Evolutionary conservation across 768 basidiomycete species (phyloP), one percentile per base, ranked within the genome.

Genomic region (Thelephora aurantiotincta): DNA sequence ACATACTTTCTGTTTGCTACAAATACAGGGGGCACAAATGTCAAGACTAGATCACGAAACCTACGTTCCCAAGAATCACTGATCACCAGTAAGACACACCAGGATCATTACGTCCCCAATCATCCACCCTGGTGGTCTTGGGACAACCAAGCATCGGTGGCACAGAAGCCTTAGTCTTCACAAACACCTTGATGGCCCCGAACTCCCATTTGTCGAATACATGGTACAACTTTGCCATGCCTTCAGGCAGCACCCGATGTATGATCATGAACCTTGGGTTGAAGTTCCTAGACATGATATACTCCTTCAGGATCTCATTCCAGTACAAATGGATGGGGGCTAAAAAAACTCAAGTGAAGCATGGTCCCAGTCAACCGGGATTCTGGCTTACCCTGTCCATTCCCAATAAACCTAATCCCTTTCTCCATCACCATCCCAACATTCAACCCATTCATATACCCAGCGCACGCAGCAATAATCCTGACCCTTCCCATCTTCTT

Each of bases 341-440:
- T 41, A 2, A 9, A 41, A n/a, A n/a, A n/a, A n/a, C n/a, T n/a
- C n/a, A n/a, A n/a, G n/a, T n/a, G n/a, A n/a, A n/a, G n/a, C n/a
- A n/a, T n/a, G n/a, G n/a, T n/a, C n/a, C n/a, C n/a, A n/a, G n/a
- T n/a, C n/a, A 41, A 14, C 2, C 38, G 12, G 14, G 38, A 14
- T 41, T 2, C 14, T 41, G 11, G 38, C 38, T 41, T 14, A 41
- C 38, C 38, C 65, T 86, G 82, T 1, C 81, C 81, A 52, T 81
- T 80, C 6, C 81, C 82, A 54, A 82, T 80, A 45, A 84, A 66
- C 51, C 79, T 65, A 14, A 82, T 63, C 7, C 82, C 82, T 60
- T 80, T 80, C 67, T 87, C 81, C 82, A 86, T 86, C 26, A 87
- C 55, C 0, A 82, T 77, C 6, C 83, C 82, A 45, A 87, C 64